These are phyloP conservation scores for Rhodotorula mucilaginosa DNA, from an alignment of 1,284 basidiomycete genomes.

Conservation along the genomic window DNA sequence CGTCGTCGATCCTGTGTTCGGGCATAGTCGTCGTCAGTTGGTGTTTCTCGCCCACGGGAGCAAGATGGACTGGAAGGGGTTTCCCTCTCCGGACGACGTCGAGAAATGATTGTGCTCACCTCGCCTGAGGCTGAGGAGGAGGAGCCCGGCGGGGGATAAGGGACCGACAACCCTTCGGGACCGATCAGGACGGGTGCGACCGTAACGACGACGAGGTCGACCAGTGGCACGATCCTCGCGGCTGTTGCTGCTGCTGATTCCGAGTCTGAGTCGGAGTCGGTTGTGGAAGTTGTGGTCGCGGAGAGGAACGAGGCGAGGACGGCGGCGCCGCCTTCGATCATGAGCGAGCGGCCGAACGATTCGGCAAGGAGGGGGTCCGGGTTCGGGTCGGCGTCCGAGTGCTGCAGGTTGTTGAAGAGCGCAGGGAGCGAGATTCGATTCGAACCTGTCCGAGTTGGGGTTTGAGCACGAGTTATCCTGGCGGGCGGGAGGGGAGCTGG, in stretches of 20 bases:
- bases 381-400: not conserved
- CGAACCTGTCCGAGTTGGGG: not conserved
- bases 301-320: constrained; percentile 76
- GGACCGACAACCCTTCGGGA: constrained; percentile 63
- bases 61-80: no score
- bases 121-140: no score
- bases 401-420: not conserved
- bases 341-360: constrained; percentile 57
- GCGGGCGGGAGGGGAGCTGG: not conserved
- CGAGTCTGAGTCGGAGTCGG: not conserved
- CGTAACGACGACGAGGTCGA: constrained; percentile 76
- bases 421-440: not conserved
- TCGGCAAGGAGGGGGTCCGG: not conserved
- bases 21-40: not conserved
- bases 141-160: no score
- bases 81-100: no score
- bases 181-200: constrained; percentile 79
- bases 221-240: constrained; percentile 44
- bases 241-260: no score
- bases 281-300: constrained; percentile 15
- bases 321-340: constrained; percentile 91
- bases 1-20: not conserved
- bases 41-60: no score
- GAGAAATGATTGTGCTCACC: no score
- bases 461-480: not conserved